Evolutionary conservation across 2,329 filamentous ascomycete species (phyloP), one percentile per base, ranked within the genome.

Genomic region (Albophoma yamanashiensis): DNA sequence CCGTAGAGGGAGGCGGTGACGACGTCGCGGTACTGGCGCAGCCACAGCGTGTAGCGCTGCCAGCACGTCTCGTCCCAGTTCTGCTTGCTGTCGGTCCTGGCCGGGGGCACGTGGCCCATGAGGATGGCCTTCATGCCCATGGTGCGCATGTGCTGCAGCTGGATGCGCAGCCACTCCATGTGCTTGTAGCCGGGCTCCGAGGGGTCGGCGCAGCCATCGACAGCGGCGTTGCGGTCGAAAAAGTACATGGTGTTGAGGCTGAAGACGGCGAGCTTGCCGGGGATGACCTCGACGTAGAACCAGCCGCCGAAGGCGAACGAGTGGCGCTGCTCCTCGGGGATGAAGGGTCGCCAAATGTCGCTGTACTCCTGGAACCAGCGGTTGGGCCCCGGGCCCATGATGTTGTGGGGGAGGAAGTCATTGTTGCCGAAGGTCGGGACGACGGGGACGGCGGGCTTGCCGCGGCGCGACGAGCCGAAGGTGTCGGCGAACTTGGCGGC

Each of bases 221-320:
- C 89, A n/a, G 87, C 93, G 3, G 89, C 89, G 70, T 99, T 99
- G 61, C 90, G 90, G 66, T 89, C 88, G 74, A 94, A 99, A 71
- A 97, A 97, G 75, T 95, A 97, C 76, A 99, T 83, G 0, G 93
- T 97, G 74, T 99, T 99, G 65, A 99, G 77, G 73, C 92, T 97
- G 76, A 99, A 89, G 59, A 97, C 91, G 25, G 92, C 89, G 58
- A 99, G 81, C 67, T 87, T 86, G 64, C 87, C 81, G 0, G 93
- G 93, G 57, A 99, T 89, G 45, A 96, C 93, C 73, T 99, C 94
- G 58, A 91, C 87, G 64, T 88, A 91, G 75, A 94, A 99, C 91
- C 93, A 99, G 42, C 94, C 94, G 60, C 94, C 94, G 71, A 89
- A 88, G 66, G 90, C 85, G 71, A 99, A 99, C 7, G 89, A 87